Evolutionary conservation across 2,329 filamentous ascomycete genomes (phyloP).

Genomic region (Aspergillus japonicus): DNA sequence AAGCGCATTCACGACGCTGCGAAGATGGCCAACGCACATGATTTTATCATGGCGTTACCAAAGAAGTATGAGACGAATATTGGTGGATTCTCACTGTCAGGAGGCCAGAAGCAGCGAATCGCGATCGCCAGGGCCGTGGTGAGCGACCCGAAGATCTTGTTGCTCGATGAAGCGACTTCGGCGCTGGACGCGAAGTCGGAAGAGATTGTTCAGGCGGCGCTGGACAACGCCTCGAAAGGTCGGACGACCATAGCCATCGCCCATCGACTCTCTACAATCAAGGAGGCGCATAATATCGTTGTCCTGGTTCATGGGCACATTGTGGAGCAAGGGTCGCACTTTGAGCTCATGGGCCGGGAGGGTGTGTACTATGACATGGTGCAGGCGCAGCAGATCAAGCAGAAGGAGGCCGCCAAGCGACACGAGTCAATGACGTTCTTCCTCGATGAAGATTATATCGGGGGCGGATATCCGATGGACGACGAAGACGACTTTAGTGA

Average conservation of each 20-base stretch:
- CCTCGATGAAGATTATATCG: conserved; percentile 12
- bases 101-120: conserved; percentile 71
- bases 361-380: conserved; percentile 77
- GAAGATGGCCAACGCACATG: conserved; percentile 62
- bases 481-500: conserved; percentile 6
- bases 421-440: conserved; percentile 15
- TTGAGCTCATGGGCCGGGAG: conserved; percentile 64
- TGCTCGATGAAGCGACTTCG: conserved; percentile 86
- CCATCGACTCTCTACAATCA: conserved; percentile 44
- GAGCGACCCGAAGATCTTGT: conserved; percentile 74
- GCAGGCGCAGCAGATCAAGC: conserved; percentile 62
- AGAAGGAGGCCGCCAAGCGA: neutral
- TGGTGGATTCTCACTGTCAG: conserved; percentile 15
- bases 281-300: conserved; percentile 50
- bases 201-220: conserved; percentile 77
- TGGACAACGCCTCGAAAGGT: conserved; percentile 68
- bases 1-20: conserved; percentile 21
- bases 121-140: conserved; percentile 79
- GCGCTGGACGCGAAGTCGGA: conserved; percentile 85
- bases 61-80: conserved; percentile 48
- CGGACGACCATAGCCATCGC: conserved; percentile 39
- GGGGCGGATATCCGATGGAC: conserved; percentile 3
- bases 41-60: conserved; percentile 72
- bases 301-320: conserved; percentile 80
- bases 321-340: conserved; percentile 81